Percentiles rank a stretch among this genome's conserved stretches.
Evolutionary conservation across 1,284 basidiomycete species (phyloP).

Genomic region (Trichosporon ovoides): DNA sequence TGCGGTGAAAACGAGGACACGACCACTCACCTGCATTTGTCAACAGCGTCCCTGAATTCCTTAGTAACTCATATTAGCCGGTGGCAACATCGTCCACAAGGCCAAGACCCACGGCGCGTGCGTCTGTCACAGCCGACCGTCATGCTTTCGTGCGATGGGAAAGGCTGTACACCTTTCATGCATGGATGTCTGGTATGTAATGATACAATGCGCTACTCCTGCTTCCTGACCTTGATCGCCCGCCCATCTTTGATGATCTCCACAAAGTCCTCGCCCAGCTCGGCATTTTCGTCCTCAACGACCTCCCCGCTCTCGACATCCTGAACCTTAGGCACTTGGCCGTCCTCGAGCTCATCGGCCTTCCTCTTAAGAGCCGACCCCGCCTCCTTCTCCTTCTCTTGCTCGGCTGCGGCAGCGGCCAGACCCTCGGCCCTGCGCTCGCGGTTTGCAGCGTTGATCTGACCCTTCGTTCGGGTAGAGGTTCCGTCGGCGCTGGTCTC

Average conservation of each 20-base stretch:
- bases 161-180: too few relatives aligned
- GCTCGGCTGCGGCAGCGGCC: not conserved
- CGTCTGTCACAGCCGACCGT: not conserved
- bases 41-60: constrained; percentile 3
- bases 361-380: constrained; percentile 15
- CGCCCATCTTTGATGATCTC: constrained; percentile 20
- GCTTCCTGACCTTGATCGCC: constrained; percentile 19
- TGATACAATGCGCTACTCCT: constrained; percentile 13
- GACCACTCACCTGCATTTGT: constrained; percentile 6
- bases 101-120: too few relatives aligned
- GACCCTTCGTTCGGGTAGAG: not conserved
- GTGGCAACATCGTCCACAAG: not conserved
- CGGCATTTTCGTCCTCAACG: constrained; percentile 17
- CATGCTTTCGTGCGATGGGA: constrained; percentile 9
- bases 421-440: constrained; percentile 9
- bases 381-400: not conserved
- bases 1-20: not conserved
- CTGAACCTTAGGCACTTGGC: constrained; percentile 10
- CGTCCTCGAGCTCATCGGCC: constrained; percentile 15
- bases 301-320: constrained; percentile 21
- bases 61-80: constrained; percentile 1
- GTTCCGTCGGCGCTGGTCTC: not conserved
- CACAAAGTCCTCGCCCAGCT: constrained; percentile 20
- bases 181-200: not conserved
- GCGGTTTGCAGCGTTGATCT: constrained; percentile 11